Evolutionary conservation across 257 asterid genomes (phyloP).

Genomic region (Gentiana macrophylla): DNA sequence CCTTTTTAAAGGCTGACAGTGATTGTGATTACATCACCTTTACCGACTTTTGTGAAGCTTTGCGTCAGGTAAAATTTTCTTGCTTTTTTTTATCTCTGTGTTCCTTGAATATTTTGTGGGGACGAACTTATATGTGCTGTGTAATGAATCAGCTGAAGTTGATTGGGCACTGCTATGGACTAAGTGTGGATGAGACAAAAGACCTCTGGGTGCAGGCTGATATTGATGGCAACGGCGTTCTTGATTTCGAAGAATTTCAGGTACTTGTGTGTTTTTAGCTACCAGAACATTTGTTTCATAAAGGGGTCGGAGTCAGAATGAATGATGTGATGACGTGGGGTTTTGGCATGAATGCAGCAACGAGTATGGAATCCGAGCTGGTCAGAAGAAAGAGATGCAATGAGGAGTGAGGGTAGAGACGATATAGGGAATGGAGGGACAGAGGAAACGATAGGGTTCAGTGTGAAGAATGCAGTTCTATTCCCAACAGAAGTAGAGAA

Average conservation of each 20-base stretch:
- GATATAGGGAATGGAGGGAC: constrained; percentile 36
- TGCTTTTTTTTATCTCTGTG: not conserved
- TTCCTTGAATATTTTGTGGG: not conserved
- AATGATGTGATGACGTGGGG: not conserved
- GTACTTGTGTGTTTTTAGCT: constrained; percentile 17
- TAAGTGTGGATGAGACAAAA: constrained; percentile 63
- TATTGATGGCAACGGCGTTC: constrained; percentile 67
- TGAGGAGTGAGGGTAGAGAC: constrained; percentile 25
- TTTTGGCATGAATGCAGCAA: constrained; percentile 35
- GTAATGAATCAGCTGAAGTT: constrained; percentile 58
- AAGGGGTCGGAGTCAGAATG: not conserved
- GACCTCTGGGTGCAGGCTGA: constrained; percentile 91
- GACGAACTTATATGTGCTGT: not conserved
- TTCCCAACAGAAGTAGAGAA: constrained; percentile 92
- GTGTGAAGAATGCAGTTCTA: constrained; percentile 84
- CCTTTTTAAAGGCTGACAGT: constrained; percentile 72
- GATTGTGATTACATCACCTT: constrained; percentile 68
- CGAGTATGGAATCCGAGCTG: constrained; percentile 66
- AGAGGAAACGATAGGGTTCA: constrained; percentile 76
- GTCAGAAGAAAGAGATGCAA: constrained; percentile 42
- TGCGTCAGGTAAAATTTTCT: constrained; percentile 45
- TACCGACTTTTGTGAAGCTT: constrained; percentile 78
- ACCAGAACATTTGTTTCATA: too few relatives aligned
- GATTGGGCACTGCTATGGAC: constrained; percentile 79
- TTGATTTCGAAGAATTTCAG: constrained; percentile 77